Evolutionary conservation across 805 yeast genomes (phyloP), one percentile per base, ranked within the genome.

Genomic region (Candida oleophila): DNA sequence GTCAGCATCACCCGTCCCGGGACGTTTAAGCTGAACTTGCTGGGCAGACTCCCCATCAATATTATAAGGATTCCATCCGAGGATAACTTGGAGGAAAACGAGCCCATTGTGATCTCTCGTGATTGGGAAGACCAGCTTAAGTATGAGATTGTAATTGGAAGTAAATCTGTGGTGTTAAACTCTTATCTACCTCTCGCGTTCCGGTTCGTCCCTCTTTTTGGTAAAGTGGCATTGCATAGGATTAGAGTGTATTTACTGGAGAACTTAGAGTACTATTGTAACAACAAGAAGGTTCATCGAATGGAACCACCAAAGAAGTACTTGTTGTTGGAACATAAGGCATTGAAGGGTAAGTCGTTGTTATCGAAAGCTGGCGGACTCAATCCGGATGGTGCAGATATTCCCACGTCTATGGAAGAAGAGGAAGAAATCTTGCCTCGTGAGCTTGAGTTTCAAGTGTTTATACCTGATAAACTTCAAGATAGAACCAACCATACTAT

Each of bases 61-160:
- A 69, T 94, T 15, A 79, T 94, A 3, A 73, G 99, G 51, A 76
- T 90, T 0, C 91, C 91, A 9, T 74, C 88, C 1, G 90, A 87
- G 47, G 80, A 79, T 34, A 87, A 89, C 36, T 77, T 85, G 20
- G 98, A 94, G 61, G 92, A 87, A 59, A 83, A 86, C 51, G 99
- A 94, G 61, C 98, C 99, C 0, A 92, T 94, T 45, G 87, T 89
- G 3, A 89, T 94, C 33, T 77, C 85, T 22, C 76, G 96, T 49
- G 92, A 88, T 53, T 94, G 99, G 99, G 98, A 92, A 63, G 90
- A 88, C 61, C 89, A 87, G 61, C 66, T 94, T 28, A 83, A 84
- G 54, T 94, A 94, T 61, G 97, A 94, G 59, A 89, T 94, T 38
- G 82, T 90, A 16, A 84, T 94, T 45, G 95, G 96, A 1, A 88